Percentiles rank a stretch among this genome's conserved stretches.
phyloP scores from a whole-genome alignment of 768 basidiomycete genomes.

The Rhizopogon rudus region DNA sequence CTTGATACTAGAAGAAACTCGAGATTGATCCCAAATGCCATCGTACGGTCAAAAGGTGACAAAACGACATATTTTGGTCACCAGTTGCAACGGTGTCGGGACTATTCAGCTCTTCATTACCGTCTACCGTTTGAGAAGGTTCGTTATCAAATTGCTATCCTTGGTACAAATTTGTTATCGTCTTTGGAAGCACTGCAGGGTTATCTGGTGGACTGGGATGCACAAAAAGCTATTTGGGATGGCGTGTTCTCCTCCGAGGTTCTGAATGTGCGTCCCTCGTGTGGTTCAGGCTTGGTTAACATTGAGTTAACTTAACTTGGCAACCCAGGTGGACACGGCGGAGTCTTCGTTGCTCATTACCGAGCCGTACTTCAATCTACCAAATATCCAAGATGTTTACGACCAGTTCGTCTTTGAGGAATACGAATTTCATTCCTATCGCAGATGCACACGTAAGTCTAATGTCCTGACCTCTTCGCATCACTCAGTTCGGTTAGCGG shows the following conservation, averaged over 20 bases:
- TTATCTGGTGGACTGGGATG: conserved; percentile 92
- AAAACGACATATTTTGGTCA: conserved; percentile 81
- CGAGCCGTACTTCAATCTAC: conserved; percentile 92
- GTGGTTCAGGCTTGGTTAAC: not conserved
- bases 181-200: conserved; percentile 51
- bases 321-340: conserved; percentile 61
- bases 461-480: conserved; percentile 14
- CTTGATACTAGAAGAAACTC: conserved; percentile 2
- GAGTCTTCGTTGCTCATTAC: conserved; percentile 79
- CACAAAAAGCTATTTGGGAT: conserved; percentile 93
- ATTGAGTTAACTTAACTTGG: conserved; percentile 7
- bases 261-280: conserved; percentile 46
- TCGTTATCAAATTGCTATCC: conserved; percentile 11
- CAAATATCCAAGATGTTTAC: conserved; percentile 87
- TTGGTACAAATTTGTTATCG: not conserved
- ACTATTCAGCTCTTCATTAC: conserved; percentile 79
- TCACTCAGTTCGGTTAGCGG: conserved; percentile 46
- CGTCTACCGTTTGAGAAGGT: conserved; percentile 89
- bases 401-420: conserved; percentile 97
- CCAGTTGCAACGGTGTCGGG: conserved; percentile 70
- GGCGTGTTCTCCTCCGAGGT: conserved; percentile 73
- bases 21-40: conserved; percentile 76
- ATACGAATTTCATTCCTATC: conserved; percentile 86
- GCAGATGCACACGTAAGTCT: conserved; percentile 73
- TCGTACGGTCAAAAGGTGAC: conserved; percentile 82